A percentile compares a stretch with the other conserved stretches of the same genome.
phyloP scores from a whole-genome alignment of 2,329 filamentous ascomycete genomes.

The Trichoderma koningiopsis region DNA sequence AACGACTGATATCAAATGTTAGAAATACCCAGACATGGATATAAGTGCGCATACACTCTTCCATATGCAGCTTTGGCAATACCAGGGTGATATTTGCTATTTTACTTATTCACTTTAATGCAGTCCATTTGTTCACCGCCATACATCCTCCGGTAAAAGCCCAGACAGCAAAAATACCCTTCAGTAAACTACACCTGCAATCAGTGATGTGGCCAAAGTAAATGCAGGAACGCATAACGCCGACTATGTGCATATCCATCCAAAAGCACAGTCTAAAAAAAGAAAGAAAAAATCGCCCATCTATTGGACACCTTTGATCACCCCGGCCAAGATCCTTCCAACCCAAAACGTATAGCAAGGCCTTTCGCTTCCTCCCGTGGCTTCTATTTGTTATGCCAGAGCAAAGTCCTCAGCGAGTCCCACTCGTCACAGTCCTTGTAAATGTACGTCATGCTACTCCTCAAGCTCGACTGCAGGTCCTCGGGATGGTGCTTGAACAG shows the following conservation, averaged over 20 bases:
- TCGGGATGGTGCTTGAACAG: slow-evolving; percentile 91
- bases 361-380: neutral
- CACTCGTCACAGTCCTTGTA: slow-evolving; percentile 87
- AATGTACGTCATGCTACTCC: slow-evolving; percentile 97
- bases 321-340: neutral
- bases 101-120: neutral
- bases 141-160: neutral
- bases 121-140: neutral
- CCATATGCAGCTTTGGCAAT: neutral
- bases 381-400: slow-evolving; percentile 76
- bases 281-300: neutral
- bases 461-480: slow-evolving; percentile 84
- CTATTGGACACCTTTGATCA: neutral
- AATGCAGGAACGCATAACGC: slow-evolving; percentile 7
- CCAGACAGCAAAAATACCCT: slow-evolving; percentile 2
- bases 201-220: neutral
- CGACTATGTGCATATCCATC: neutral
- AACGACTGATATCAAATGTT: neutral
- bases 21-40: no score
- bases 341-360: neutral
- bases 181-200: neutral
- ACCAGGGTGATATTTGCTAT: neutral
- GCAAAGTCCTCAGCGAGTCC: slow-evolving; percentile 80
- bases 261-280: slow-evolving; percentile 3
- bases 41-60: neutral